Conservation (phyloP, 2,329 filamentous ascomycete species). For the Sphaerulina vaccinii region DNA sequence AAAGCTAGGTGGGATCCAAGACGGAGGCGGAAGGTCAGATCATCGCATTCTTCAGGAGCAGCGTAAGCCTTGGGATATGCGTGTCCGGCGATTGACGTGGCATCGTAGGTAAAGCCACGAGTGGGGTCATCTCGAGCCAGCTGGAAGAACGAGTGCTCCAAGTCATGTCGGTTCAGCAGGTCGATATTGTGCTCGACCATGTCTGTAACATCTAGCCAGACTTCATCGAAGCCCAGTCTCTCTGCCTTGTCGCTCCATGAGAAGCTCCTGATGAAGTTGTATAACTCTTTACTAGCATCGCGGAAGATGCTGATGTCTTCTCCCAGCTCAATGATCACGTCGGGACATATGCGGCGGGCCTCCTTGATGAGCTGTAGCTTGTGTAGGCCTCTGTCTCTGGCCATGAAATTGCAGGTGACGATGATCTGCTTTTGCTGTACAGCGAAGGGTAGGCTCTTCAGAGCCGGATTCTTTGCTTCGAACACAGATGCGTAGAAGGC, state of each 20-base stretch:
- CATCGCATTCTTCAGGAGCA: constrained; percentile 10
- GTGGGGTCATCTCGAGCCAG: constrained; percentile 72
- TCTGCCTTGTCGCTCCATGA: constrained; percentile 79
- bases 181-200: constrained; percentile 78
- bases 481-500: constrained; percentile 95
- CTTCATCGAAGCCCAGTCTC: constrained; percentile 84
- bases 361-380: constrained; percentile 87
- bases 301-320: constrained; percentile 85
- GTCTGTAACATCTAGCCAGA: constrained; percentile 79
- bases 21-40: constrained; percentile 57
- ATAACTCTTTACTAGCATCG: constrained; percentile 79
- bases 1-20: constrained; percentile 79
- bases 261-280: constrained; percentile 67
- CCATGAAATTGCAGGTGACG: constrained; percentile 92
- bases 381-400: constrained; percentile 65
- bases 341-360: constrained; percentile 75
- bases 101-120: constrained; percentile 76
- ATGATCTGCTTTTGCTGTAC: constrained; percentile 88
- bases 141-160: constrained; percentile 74
- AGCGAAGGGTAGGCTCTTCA: constrained; percentile 73
- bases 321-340: constrained; percentile 80
- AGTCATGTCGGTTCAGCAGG: constrained; percentile 65
- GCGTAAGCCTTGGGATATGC: constrained; percentile 48
- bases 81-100: constrained; percentile 65
- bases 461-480: constrained; percentile 72